Evolutionary conservation across 352 stramenopile species (phyloP).

Genomic region (Peronosclerospora sorghi): DNA sequence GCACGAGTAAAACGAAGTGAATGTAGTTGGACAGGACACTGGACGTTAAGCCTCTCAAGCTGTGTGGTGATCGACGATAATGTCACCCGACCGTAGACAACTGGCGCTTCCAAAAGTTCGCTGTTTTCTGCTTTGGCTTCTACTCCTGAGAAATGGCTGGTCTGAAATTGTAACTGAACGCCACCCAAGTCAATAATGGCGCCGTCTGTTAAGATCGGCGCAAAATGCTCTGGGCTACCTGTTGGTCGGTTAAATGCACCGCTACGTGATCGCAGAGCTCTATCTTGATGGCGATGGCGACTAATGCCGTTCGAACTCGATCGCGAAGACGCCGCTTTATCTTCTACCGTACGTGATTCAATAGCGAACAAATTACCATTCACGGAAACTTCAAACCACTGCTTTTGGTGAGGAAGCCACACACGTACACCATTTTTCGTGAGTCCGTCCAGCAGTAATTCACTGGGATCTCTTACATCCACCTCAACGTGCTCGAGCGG

Average conservation of each 20-base stretch:
- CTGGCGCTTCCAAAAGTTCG: constrained; percentile 15
- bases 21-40: constrained; percentile 73
- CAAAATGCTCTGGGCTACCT: constrained; percentile 18
- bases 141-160: constrained; percentile 17
- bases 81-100: constrained; percentile 22
- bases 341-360: constrained; percentile 24
- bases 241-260: constrained; percentile 59
- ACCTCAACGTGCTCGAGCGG: constrained; percentile 35
- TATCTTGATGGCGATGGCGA: constrained; percentile 7
- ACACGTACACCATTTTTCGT: constrained; percentile 78
- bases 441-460: constrained; percentile 50
- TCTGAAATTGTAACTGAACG: constrained; percentile 70
- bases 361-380: constrained; percentile 68
- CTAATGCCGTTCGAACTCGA: constrained; percentile 5
- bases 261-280: constrained; percentile 25
- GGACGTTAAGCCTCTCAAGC: constrained; percentile 55
- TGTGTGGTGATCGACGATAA: constrained; percentile 47
- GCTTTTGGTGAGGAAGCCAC: constrained; percentile 57
- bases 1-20: constrained; percentile 41
- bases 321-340: background rate
- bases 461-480: constrained; percentile 21
- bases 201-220: constrained; percentile 49
- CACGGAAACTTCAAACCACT: constrained; percentile 76
- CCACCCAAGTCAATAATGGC: constrained; percentile 69
- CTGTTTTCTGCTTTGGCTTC: constrained; percentile 16